Conservation (phyloP, 2,329 filamentous ascomycete species). For the Diaporthe aspalathi region DNA sequence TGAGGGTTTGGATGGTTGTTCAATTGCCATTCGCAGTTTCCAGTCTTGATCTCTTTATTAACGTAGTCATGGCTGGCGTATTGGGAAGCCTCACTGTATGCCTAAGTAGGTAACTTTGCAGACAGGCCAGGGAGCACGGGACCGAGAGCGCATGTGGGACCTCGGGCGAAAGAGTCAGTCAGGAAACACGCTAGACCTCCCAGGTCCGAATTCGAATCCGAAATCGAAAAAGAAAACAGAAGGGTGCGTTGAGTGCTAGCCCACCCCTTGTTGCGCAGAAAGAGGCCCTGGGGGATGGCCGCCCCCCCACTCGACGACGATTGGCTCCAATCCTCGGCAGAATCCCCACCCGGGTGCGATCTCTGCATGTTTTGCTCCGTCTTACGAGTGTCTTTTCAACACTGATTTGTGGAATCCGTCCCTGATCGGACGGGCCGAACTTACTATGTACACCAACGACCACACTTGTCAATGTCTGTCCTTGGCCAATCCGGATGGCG, state of each 20-base stretch:
- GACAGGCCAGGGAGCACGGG: background rate
- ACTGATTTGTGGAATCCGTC: background rate
- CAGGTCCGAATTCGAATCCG: slow-evolving; percentile 23
- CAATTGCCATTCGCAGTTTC: too few relatives aligned
- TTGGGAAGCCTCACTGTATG: background rate
- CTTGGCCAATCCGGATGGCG: slow-evolving; percentile 11
- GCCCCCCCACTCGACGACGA: background rate
- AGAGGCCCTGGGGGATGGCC: background rate
- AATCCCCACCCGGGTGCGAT: slow-evolving; percentile 13
- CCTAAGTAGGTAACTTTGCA: too few relatives aligned
- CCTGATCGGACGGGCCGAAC: slow-evolving; percentile 20
- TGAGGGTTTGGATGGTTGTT: too few relatives aligned
- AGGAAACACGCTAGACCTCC: background rate
- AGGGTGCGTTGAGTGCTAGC: background rate
- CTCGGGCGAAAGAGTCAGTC: background rate
- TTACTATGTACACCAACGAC: too few relatives aligned
- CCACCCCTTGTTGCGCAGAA: background rate
- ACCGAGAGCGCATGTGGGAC: background rate
- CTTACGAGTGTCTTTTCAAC: background rate
- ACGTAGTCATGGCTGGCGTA: background rate
- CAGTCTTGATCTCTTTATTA: background rate
- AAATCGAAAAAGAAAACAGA: slow-evolving; percentile 11
- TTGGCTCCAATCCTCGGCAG: slow-evolving; percentile 8
- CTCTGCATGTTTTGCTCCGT: background rate
- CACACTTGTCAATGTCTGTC: background rate